Base-by-base conservation (phyloP, 768 basidiomycete genomes). In the Collybia mongolica region DNA sequence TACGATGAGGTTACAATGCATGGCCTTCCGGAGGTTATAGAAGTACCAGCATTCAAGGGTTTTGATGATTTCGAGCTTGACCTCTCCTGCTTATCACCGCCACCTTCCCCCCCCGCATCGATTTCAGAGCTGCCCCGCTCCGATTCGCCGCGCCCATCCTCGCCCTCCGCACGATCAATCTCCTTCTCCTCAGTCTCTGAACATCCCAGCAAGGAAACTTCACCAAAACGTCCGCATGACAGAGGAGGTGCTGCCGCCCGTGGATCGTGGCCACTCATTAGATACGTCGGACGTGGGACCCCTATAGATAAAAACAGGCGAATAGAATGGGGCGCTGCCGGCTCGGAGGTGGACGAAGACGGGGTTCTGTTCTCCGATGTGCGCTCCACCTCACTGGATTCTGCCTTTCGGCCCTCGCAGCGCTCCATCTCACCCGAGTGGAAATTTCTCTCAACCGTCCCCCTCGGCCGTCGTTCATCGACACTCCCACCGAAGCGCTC, bases 31-130 rank as follows among this genome's bases (percentile, higher is more conserved):
- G 62, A 65, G 37, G 54, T 64, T 40, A 60, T 56, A 23, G 55
- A 58, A n/a, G 49, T 63, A 18, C 53, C 46, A 11, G 32, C 67
- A 2, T 75, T 75, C 52, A 66, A 70, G 32, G 72, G 71, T 2
- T 77, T 80, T 54, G 62, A 64, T 2, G 76, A 80, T 22, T 77
- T 79, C 51, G 65, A 72, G 36, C 65, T 80, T 23, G 78, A 80
- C 59, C 60, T 77, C 36, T 65, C 72, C 3, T 74, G 72, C 39
- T 68, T 80, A 12, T 76, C 77, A 0, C 55, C 67, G 0, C 69
- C 73, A 1, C 49, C 72, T 1, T 77, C 77, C 0, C 77, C 76
- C 3, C 61, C 64, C 2, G 55, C 66, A 2, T 72, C 72, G 0
- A 61, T 70, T 0, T 64, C 70, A 6, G 60, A 61, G n/a, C 55